phyloP scores from a whole-genome alignment of 2,329 filamentous ascomycete genomes.

The Blastomyces gilchristii region DNA sequence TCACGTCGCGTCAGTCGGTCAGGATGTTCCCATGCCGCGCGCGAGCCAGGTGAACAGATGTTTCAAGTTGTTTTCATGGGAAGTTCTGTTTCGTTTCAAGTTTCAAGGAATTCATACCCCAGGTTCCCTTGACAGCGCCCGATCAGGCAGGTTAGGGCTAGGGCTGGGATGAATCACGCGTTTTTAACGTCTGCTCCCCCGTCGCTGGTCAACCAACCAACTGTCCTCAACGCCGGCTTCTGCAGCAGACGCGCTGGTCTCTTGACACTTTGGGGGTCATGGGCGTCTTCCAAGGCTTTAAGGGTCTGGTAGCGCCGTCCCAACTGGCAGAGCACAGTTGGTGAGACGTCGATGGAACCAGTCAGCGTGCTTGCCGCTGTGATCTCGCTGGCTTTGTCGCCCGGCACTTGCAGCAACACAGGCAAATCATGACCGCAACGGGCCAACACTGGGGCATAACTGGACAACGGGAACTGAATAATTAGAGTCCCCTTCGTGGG shows the following conservation, averaged over 20 bases:
- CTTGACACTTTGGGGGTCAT: neutral
- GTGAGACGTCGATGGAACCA: neutral
- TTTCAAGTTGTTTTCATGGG: neutral
- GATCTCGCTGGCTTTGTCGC: neutral
- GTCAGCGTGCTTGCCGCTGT: constrained; percentile 2
- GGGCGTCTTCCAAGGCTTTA: neutral
- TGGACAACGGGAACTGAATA: neutral
- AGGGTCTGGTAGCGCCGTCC: neutral
- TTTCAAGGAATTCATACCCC: neutral
- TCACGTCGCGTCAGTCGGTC: neutral
- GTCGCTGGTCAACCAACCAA: constrained; percentile 10
- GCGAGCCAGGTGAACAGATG: neutral
- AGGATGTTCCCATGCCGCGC: neutral
- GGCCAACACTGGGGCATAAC: neutral
- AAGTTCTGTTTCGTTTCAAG: neutral
- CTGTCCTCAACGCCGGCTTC: constrained; percentile 5
- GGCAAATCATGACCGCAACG: neutral
- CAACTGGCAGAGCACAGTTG: neutral
- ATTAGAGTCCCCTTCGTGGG: neutral
- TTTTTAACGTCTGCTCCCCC: neutral
- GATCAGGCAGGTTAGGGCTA: constrained; percentile 6
- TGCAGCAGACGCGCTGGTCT: neutral
- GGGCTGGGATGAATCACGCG: constrained; percentile 3
- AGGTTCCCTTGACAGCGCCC: neutral
- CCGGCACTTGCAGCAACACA: neutral